These are phyloP conservation scores for Ogataea nonfermentans DNA, from an alignment of 805 yeast species.

Conservation along the genomic window DNA sequence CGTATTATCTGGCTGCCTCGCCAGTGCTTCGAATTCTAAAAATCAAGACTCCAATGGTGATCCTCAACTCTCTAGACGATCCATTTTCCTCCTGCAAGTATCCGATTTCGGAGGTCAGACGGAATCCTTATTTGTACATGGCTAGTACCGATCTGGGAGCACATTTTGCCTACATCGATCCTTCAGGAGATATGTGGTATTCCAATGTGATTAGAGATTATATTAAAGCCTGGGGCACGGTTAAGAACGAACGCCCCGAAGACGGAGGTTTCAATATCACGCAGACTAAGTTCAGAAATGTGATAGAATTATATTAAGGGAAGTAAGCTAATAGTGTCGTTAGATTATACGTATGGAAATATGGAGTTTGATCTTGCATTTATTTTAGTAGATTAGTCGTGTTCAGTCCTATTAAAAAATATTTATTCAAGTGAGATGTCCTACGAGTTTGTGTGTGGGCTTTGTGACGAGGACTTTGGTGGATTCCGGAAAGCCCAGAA, in stretches of 20 bases:
- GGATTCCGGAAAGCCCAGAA: constrained; percentile 11
- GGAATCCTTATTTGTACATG: constrained; percentile 58
- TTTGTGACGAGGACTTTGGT: constrained; percentile 10
- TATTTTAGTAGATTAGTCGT: neutral
- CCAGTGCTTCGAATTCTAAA: constrained; percentile 55
- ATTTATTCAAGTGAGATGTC: neutral
- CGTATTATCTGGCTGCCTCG: constrained; percentile 65
- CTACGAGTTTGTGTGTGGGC: constrained; percentile 9
- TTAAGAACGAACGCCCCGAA: constrained; percentile 14
- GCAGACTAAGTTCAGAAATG: constrained; percentile 21
- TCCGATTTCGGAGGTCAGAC: constrained; percentile 47
- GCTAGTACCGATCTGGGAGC: constrained; percentile 68
- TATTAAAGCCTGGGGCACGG: constrained; percentile 36
- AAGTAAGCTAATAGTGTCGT: no score
- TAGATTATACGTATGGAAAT: no score
- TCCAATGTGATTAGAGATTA: constrained; percentile 40
- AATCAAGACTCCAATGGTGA: constrained; percentile 59
- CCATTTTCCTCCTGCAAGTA: constrained; percentile 58
- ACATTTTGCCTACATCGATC: constrained; percentile 55
- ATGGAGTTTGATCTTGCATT: no score
- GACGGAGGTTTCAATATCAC: constrained; percentile 22
- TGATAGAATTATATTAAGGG: constrained; percentile 15
- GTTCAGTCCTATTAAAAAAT: neutral
- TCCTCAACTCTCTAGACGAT: constrained; percentile 64
- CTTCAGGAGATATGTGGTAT: constrained; percentile 48